These are phyloP conservation scores for Nepenthes mirabilis DNA, from an alignment of 148 eudicot species.

Conservation along the genomic window DNA sequence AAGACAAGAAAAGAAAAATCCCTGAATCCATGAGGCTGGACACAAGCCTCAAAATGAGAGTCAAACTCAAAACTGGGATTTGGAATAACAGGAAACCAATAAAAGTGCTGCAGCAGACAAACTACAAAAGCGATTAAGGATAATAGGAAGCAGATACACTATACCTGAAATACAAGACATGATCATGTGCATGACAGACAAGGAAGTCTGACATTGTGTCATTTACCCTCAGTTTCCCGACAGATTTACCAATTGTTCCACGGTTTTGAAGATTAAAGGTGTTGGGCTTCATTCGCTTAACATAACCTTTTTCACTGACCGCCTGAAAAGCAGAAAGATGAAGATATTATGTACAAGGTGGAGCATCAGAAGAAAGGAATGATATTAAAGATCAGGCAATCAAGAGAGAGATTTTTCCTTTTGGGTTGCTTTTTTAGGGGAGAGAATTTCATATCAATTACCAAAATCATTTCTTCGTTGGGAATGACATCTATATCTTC, in stretches of 20 bases:
- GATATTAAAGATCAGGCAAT: neutral
- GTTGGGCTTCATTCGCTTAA: conserved; percentile 85
- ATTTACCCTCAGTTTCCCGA: conserved; percentile 85
- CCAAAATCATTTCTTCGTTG: conserved; percentile 93
- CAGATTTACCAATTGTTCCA: conserved; percentile 96
- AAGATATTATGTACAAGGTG: neutral
- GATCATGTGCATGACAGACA: conserved; percentile 89
- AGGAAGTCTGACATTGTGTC: conserved; percentile 92
- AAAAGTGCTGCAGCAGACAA: no score
- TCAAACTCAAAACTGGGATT: no score
- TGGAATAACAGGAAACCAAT: no score
- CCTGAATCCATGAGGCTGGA: no score
- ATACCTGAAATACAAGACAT: conserved; percentile 87
- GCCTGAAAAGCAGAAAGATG: conserved; percentile 35
- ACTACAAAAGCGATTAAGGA: no score
- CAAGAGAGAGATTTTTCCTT: neutral
- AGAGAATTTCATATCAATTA: conserved; percentile 7
- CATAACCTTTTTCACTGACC: conserved; percentile 94
- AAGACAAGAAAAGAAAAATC: no score
- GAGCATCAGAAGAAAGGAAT: no score
- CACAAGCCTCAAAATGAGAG: no score
- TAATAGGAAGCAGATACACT: conserved; percentile 5
- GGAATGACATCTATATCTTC: conserved; percentile 95
- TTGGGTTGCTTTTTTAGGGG: no score
- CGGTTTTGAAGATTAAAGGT: conserved; percentile 79